Evolutionary conservation across 2,329 filamentous ascomycete species (phyloP).

Genomic region (Orbilia quercus): DNA sequence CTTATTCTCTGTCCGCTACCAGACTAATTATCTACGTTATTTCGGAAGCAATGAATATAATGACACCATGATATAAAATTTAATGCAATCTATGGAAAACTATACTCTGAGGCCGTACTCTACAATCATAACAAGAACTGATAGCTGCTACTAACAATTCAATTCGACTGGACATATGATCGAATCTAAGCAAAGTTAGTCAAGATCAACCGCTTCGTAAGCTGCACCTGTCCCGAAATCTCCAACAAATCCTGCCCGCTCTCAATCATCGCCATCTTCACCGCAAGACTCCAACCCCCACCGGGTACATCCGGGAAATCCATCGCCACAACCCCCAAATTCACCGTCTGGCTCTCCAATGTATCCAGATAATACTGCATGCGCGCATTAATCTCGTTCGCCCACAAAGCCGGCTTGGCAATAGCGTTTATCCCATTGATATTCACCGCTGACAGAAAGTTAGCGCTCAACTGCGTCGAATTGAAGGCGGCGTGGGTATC

Average conservation of each 20-base stretch:
- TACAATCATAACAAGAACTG: too few relatives aligned
- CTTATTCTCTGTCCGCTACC: not conserved
- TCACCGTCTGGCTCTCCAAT: conserved; percentile 10
- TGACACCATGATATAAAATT: too few relatives aligned
- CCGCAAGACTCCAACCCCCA: conserved; percentile 13
- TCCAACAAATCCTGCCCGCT: conserved; percentile 24
- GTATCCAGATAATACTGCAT: conserved; percentile 24
- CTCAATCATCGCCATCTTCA: conserved; percentile 18
- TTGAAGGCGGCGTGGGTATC: conserved; percentile 6
- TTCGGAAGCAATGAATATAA: too few relatives aligned
- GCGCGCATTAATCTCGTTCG: conserved; percentile 29
- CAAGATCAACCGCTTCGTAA: conserved; percentile 32
- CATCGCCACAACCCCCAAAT: conserved; percentile 31
- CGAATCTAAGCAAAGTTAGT: conserved; percentile 30
- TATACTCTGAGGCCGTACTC: too few relatives aligned
- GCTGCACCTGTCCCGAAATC: conserved; percentile 17
- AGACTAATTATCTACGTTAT: too few relatives aligned
- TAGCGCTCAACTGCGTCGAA: conserved; percentile 19
- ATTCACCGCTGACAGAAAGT: conserved; percentile 30
- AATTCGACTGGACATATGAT: too few relatives aligned
- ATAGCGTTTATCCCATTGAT: conserved; percentile 13
- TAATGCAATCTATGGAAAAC: too few relatives aligned
- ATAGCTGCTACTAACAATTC: not conserved
- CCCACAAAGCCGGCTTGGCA: conserved; percentile 19
- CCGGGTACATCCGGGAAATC: conserved; percentile 28